phyloP scores from a whole-genome alignment of 2,329 filamentous ascomycete species.

The Colletotrichum coccodes region DNA sequence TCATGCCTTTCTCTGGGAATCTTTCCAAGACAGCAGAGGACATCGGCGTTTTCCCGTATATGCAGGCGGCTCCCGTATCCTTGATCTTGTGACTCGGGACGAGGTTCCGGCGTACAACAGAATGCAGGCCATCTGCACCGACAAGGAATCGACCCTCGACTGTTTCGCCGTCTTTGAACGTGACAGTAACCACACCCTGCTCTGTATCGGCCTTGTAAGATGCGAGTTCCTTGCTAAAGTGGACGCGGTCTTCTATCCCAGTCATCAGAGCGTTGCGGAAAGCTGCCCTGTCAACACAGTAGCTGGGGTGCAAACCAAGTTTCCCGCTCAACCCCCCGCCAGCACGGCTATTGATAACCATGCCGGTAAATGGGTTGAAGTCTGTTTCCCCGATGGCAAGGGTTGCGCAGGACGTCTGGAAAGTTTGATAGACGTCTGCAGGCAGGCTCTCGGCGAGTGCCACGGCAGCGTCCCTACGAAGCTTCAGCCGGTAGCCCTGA shows the following conservation, averaged over 20 bases:
- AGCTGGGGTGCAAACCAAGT: conserved; percentile 43
- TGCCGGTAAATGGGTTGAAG: neutral
- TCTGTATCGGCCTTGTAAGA: conserved; percentile 65
- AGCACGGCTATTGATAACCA: conserved; percentile 36
- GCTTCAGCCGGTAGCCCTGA: conserved; percentile 70
- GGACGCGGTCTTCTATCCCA: conserved; percentile 63
- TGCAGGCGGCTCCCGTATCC: conserved; percentile 71
- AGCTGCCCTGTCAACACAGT: conserved; percentile 71
- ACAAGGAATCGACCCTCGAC: conserved; percentile 68
- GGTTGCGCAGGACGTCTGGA: conserved; percentile 8
- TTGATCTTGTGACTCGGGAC: conserved; percentile 59
- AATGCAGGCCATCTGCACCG: conserved; percentile 72
- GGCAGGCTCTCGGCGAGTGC: conserved; percentile 8
- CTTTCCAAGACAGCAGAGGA: conserved; percentile 63
- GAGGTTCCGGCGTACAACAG: conserved; percentile 63
- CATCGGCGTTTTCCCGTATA: conserved; percentile 72
- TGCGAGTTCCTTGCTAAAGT: conserved; percentile 65
- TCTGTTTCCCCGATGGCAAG: conserved; percentile 6
- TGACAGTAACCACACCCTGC: conserved; percentile 60
- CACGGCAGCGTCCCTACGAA: conserved; percentile 39
- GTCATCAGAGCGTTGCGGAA: conserved; percentile 69
- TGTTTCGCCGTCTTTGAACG: conserved; percentile 70
- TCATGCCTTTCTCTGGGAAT: conserved; percentile 71
- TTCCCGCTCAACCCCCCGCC: conserved; percentile 65
- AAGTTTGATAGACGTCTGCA: neutral